Evolutionary conservation across 2,329 filamentous ascomycete species (phyloP).

Genomic region (Sclerotinia trifoliorum): DNA sequence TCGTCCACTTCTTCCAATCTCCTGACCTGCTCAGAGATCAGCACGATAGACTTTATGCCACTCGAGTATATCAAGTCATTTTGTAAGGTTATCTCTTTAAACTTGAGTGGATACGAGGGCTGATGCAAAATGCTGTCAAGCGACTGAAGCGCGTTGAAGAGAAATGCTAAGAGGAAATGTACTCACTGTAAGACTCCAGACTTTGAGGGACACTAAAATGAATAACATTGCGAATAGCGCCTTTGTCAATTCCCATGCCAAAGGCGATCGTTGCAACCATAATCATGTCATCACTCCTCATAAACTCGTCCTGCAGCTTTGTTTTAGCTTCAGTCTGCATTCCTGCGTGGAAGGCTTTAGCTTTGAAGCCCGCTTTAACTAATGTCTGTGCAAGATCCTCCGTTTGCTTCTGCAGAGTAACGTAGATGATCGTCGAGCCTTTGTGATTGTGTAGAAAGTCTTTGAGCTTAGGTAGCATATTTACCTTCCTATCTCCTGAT

Average conservation of each 20-base stretch:
- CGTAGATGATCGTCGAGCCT: slow-evolving; percentile 60
- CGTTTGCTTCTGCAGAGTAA: slow-evolving; percentile 56
- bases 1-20: slow-evolving; percentile 55
- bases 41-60: not conserved
- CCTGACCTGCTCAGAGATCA: slow-evolving; percentile 41
- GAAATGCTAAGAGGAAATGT: not conserved
- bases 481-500: slow-evolving; percentile 44
- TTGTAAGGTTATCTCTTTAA: not conserved
- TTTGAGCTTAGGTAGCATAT: slow-evolving; percentile 48
- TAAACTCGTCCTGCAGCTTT: slow-evolving; percentile 52
- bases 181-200: slow-evolving; percentile 53
- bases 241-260: slow-evolving; percentile 60
- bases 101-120: no score
- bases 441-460: slow-evolving; percentile 50
- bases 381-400: slow-evolving; percentile 46
- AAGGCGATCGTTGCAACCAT: slow-evolving; percentile 58
- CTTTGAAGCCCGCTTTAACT: slow-evolving; percentile 43
- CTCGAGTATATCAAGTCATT: not conserved
- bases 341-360: slow-evolving; percentile 51
- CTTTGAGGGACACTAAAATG: slow-evolving; percentile 53
- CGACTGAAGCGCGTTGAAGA: not conserved
- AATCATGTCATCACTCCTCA: slow-evolving; percentile 47
- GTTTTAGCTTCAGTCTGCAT: slow-evolving; percentile 48
- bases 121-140: not conserved
- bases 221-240: slow-evolving; percentile 54